Percentiles rank a stretch among this genome's conserved stretches.
Evolutionary conservation across 441 rosid genomes (phyloP).

Genomic region (Pelargonium australe): DNA sequence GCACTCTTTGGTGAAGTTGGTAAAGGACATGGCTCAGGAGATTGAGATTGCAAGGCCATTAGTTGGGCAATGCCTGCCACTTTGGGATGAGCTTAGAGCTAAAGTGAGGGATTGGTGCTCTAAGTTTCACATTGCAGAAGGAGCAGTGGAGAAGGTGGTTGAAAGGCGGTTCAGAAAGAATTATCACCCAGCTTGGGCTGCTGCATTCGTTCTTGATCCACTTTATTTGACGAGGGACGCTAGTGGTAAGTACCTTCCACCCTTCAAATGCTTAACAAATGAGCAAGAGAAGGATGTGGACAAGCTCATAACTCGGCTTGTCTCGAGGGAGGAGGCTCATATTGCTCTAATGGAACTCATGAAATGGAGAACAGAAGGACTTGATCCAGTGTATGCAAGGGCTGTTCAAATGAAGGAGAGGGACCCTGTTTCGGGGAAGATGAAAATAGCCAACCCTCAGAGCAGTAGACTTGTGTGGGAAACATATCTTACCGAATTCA

Average conservation of each 20-base stretch:
- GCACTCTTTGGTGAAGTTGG: neutral
- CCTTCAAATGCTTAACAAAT: neutral
- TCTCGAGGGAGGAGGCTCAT: constrained; percentile 2
- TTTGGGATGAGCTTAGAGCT: neutral
- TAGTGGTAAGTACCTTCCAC: neutral
- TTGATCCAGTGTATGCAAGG: neutral
- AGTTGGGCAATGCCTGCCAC: constrained; percentile 1
- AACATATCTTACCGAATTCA: neutral
- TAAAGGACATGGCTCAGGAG: neutral
- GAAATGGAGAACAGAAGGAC: constrained; percentile 1
- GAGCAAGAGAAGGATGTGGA: neutral
- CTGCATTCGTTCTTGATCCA: neutral
- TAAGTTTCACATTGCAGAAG: neutral
- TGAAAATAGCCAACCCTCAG: neutral
- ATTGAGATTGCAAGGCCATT: neutral
- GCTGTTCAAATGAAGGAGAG: neutral
- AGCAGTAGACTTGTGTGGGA: neutral
- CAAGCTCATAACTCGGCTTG: constrained; percentile 1
- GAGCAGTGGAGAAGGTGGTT: neutral
- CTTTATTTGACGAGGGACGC: neutral
- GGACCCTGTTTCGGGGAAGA: neutral
- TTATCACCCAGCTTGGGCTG: constrained; percentile 1
- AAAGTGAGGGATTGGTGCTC: neutral
- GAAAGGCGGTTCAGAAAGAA: neutral
- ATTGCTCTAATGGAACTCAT: constrained; percentile 5